Conservation (phyloP, 2,329 filamentous ascomycete species). For the Aquanectria penicillioides region DNA sequence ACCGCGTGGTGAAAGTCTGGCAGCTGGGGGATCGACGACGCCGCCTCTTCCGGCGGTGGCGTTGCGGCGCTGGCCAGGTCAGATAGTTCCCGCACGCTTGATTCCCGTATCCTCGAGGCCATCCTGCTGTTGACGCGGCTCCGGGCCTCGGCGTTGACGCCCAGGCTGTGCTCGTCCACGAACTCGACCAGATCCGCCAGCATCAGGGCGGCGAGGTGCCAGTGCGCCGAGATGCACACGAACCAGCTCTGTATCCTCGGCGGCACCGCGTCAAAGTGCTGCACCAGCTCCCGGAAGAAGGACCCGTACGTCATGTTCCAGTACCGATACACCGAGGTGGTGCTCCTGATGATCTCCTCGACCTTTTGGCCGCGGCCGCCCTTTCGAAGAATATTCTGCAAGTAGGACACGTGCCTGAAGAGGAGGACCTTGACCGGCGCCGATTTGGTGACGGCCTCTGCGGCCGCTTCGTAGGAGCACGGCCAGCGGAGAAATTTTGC, state of each 20-base stretch:
- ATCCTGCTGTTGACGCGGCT: conserved; percentile 44
- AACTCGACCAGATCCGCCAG: conserved; percentile 63
- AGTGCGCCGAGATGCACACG: conserved; percentile 64
- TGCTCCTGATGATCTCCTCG: conserved; percentile 58
- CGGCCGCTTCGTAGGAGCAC: conserved; percentile 61
- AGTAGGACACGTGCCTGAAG: conserved; percentile 37
- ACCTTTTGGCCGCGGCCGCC: conserved; percentile 47
- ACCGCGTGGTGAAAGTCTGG: conserved; percentile 62
- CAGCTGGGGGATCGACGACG: conserved; percentile 34
- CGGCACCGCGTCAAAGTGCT: conserved; percentile 59
- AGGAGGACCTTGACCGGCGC: conserved; percentile 56
- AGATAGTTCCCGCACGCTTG: conserved; percentile 56
- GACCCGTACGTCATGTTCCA: conserved; percentile 63
- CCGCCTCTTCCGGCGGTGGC: conserved; percentile 36
- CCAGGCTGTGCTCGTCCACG: conserved; percentile 54
- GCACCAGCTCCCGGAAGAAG: conserved; percentile 62
- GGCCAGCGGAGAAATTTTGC: conserved; percentile 55
- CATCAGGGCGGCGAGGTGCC: conserved; percentile 65
- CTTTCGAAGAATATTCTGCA: conserved; percentile 61
- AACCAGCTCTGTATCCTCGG: conserved; percentile 68
- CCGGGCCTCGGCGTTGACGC: conserved; percentile 28
- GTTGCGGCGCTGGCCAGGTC: conserved; percentile 59
- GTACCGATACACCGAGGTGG: conserved; percentile 60
- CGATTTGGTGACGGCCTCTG: conserved; percentile 57
- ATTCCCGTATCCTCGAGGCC: conserved; percentile 51